Evolutionary conservation across 2,329 filamentous ascomycete species (phyloP), one percentile per base, ranked within the genome.

Genomic region (Periconia macrospinosa): DNA sequence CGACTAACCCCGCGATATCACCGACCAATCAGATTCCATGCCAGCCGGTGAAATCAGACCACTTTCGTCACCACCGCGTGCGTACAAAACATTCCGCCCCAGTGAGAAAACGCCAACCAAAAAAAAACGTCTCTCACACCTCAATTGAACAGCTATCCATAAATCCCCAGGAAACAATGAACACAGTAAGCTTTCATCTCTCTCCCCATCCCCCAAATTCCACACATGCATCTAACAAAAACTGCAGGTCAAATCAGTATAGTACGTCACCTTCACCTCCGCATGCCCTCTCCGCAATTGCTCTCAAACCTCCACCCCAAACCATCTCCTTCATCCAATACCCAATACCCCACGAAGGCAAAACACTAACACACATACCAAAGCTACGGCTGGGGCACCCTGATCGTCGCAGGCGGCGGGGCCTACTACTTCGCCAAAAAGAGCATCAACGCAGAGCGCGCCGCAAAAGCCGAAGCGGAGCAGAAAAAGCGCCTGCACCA

Each of bases 381-480:
- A 55, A 96, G 92, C 90, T 79, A 93, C 69, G 94, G 94, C 70
- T 97, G 91, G 94, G 92, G 90, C 65, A 84, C 91, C 47, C 84
- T 97, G 50, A 94, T 92, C 71, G 81, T 66, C 49, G 91, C 92
- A 62, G 94, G 93, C 70, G 94, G 86, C 61, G 90, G 88, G 59
- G 92, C 93, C 68, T 99, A 97, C 81, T 92, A 90, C 80, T 96
- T 97, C 73, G 94, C 94, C 60, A 99, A 99, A 82, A 84, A 86
- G 70, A 88, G 87, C 74, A 96, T 99, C 83, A 96, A 97, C 72
- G 90, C 90, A 63, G 92, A 97, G 76, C 90, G 93, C 60, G 86
- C 89, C 56, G 83, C 85, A 63, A 87, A 88, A 77, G 87, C 72
- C 83, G 77, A 83, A 82, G 65, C 66, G 51, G 72, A 71, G 54